Evolutionary conservation across 805 yeast genomes (phyloP).

Genomic region (Candida sakaeoensis): DNA sequence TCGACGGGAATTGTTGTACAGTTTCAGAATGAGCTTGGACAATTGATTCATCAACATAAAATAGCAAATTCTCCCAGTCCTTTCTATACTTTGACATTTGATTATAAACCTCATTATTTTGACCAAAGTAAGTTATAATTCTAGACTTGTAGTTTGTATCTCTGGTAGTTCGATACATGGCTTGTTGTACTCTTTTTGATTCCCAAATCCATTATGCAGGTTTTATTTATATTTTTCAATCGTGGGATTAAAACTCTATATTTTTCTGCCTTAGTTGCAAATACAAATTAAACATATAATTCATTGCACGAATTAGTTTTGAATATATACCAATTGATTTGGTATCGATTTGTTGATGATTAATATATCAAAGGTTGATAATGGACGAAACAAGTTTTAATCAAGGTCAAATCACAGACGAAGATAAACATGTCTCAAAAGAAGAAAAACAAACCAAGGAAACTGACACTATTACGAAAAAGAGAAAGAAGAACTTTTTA

Average conservation of each 20-base stretch:
- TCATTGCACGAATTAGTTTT: too few species aligned
- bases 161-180: slow-evolving; percentile 12
- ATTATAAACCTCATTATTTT: slow-evolving; percentile 40
- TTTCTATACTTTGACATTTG: slow-evolving; percentile 42
- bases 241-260: too few species aligned
- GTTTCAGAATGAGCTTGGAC: slow-evolving; percentile 7
- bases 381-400: not conserved
- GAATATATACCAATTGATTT: not conserved
- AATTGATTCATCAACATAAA: slow-evolving; percentile 35
- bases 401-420: slow-evolving; percentile 2
- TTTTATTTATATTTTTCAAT: too few species aligned
- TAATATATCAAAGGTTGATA: not conserved
- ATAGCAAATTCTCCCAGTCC: slow-evolving; percentile 47
- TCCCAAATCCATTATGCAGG: slow-evolving; percentile 2
- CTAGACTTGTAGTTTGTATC: slow-evolving; percentile 29
- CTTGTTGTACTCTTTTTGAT: not conserved
- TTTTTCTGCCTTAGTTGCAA: too few species aligned
- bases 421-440: not conserved
- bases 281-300: too few species aligned
- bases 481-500: slow-evolving; percentile 8
- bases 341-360: not conserved
- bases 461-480: not conserved
- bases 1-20: slow-evolving; percentile 2
- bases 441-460: not conserved
- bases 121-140: slow-evolving; percentile 45